A percentile compares a stretch with the other conserved stretches of the same genome.
Conservation (phyloP, 306 rosid species). For the Pterocarpus santalinus region DNA sequence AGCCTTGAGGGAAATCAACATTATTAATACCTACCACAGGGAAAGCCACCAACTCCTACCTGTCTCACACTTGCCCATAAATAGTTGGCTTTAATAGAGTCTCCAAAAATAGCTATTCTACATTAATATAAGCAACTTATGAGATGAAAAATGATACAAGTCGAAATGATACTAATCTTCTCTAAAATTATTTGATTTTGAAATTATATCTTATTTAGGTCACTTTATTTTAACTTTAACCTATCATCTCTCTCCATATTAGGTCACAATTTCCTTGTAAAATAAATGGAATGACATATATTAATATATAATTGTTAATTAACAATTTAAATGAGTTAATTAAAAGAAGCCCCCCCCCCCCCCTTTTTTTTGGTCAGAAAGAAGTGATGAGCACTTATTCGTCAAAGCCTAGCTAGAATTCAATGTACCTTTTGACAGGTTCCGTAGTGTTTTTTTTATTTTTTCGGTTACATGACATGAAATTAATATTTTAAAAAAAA, state of each 20-base stretch:
- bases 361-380: no score
- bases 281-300: not conserved
- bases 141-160: constrained; percentile 5
- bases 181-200: constrained; percentile 27
- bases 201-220: not conserved
- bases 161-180: not conserved
- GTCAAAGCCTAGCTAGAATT: constrained; percentile 19
- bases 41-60: not conserved
- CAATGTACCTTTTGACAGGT: constrained; percentile 22
- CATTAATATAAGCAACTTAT: constrained; percentile 9
- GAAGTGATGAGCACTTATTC: not conserved
- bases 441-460: not conserved
- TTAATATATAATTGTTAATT: not conserved
- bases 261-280: constrained; percentile 23
- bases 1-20: constrained; percentile 29
- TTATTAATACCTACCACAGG: constrained; percentile 30
- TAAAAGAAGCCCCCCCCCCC: no score
- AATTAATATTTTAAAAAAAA: constrained; percentile 21
- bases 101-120: constrained; percentile 5
- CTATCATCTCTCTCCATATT: constrained; percentile 18
- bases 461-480: not conserved
- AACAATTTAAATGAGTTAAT: not conserved
- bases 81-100: constrained; percentile 9
- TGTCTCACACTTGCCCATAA: not conserved
- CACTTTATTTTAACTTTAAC: constrained; percentile 13